Evolutionary conservation across 257 asterid species (phyloP).

Genomic region (Nicotiana otophora): DNA sequence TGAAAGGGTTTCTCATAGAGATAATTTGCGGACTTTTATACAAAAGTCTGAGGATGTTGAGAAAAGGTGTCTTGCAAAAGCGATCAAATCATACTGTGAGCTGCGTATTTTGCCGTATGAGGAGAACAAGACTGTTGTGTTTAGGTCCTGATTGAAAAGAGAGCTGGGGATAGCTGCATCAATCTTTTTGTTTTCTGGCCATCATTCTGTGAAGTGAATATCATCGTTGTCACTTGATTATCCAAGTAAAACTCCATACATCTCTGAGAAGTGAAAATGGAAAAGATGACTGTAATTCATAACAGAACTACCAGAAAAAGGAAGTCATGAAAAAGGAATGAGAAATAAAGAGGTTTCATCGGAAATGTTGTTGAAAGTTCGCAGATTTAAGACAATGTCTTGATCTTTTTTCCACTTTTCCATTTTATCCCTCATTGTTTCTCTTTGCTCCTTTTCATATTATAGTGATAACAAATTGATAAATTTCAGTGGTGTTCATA

Average conservation of each 20-base stretch:
- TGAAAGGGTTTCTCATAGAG: slow-evolving; percentile 92
- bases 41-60: slow-evolving; percentile 88
- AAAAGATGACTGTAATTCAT: background rate
- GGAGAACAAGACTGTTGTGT: slow-evolving; percentile 75
- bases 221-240: background rate
- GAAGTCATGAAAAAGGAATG: background rate
- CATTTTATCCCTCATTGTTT: background rate
- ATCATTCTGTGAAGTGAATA: background rate
- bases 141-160: slow-evolving; percentile 25
- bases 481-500: no score
- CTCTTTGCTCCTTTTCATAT: background rate
- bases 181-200: background rate
- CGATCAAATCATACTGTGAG: slow-evolving; percentile 82
- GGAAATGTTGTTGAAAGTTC: background rate
- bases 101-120: slow-evolving; percentile 80
- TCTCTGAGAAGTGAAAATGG: background rate
- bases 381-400: background rate
- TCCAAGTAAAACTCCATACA: background rate
- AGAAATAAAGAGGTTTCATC: background rate
- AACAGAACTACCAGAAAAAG: background rate
- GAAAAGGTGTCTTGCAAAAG: slow-evolving; percentile 87
- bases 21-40: slow-evolving; percentile 63
- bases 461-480: no score
- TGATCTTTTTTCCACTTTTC: background rate
- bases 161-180: background rate